phyloP scores from a whole-genome alignment of 2,329 filamentous ascomycete species.

The Orbilia oligospora region DNA sequence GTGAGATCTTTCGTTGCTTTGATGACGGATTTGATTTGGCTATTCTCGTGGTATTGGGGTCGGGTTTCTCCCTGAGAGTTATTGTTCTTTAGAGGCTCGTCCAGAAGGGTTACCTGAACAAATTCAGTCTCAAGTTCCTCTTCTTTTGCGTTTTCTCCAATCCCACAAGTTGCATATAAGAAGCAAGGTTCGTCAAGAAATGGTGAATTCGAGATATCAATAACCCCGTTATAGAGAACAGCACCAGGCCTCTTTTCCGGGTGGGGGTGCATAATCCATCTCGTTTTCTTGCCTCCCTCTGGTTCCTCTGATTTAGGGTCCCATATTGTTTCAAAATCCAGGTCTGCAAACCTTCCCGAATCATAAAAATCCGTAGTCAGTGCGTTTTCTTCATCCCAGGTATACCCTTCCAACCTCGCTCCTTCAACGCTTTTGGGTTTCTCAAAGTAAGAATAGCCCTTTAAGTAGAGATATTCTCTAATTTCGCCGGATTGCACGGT shows the following conservation, averaged over 20 bases:
- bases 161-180: not conserved
- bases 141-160: too few relatives aligned
- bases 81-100: too few relatives aligned
- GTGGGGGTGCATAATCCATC: not conserved
- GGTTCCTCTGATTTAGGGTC: not conserved
- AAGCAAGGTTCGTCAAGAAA: conserved; percentile 22
- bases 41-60: too few relatives aligned
- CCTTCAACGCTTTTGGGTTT: not conserved
- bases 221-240: not conserved
- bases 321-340: not conserved
- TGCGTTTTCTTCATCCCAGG: not conserved
- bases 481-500: not conserved
- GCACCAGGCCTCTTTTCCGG: not conserved
- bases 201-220: not conserved
- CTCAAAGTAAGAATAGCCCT: too few relatives aligned
- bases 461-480: not conserved
- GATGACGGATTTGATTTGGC: not conserved
- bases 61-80: too few relatives aligned
- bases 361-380: not conserved
- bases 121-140: too few relatives aligned
- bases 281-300: too few relatives aligned
- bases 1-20: not conserved
- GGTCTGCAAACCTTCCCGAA: not conserved
- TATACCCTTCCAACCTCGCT: not conserved
- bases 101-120: too few relatives aligned